A percentile compares a stretch with the other conserved stretches of the same genome.
Evolutionary conservation across 257 asterid genomes (phyloP).

Genomic region (Salvia miltiorrhiza): DNA sequence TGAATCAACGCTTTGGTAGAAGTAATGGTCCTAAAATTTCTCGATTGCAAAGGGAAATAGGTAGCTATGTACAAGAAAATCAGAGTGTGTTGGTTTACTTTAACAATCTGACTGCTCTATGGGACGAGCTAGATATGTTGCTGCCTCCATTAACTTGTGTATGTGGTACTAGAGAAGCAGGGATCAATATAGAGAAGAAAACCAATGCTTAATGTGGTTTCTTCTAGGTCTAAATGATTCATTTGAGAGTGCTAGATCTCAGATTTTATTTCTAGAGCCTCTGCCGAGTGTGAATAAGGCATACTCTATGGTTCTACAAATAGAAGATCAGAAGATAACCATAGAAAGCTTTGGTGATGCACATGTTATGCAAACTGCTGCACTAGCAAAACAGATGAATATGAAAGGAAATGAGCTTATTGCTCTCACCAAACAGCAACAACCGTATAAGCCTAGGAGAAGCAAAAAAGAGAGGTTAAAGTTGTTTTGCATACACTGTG

Average conservation of each 20-base stretch:
- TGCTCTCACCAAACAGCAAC: too few relatives aligned
- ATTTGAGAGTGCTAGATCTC: not conserved
- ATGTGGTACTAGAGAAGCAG: not conserved
- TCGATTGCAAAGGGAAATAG: not conserved
- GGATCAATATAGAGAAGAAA: not conserved
- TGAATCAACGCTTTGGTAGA: not conserved
- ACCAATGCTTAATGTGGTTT: not conserved
- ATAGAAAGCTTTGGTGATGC: rapidly evolving
- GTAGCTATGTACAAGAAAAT: not conserved
- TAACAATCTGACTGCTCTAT: not conserved
- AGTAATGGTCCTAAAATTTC: not conserved
- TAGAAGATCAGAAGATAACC: not conserved
- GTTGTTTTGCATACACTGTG: not conserved
- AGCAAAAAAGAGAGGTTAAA: not conserved
- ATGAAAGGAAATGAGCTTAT: too few relatives aligned
- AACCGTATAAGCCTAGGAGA: not conserved
- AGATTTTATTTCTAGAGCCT: not conserved
- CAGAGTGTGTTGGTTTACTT: not conserved
- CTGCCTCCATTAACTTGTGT: not conserved
- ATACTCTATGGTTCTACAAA: not conserved
- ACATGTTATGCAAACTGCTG: too few relatives aligned
- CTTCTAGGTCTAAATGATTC: not conserved
- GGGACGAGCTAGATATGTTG: not conserved
- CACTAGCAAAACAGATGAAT: not conserved
- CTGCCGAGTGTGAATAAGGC: not conserved